Percentiles rank a stretch among this genome's conserved stretches.
These are phyloP conservation scores for Rhytidhysteron rufulum DNA, from an alignment of 2,329 filamentous ascomycete species.

Conservation along the genomic window DNA sequence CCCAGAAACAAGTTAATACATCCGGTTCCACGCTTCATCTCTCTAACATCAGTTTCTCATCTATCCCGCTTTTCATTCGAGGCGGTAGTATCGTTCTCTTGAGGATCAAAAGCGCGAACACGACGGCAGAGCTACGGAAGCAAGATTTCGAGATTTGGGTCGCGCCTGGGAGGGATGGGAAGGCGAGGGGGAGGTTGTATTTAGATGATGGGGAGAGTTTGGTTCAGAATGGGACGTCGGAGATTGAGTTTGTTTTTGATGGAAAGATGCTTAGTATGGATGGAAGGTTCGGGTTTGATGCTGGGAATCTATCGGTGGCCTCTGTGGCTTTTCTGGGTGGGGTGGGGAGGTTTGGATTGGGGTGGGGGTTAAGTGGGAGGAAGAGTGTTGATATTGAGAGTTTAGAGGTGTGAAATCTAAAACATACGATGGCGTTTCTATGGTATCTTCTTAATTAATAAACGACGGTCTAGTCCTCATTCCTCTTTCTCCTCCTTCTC, in stretches of 20 bases:
- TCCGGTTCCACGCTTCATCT: constrained; percentile 44
- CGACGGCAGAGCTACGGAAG: constrained; percentile 58
- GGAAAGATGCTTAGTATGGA: constrained; percentile 48
- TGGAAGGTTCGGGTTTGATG: constrained; percentile 53
- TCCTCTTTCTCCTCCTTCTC: too few relatives aligned
- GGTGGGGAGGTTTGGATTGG: too few relatives aligned
- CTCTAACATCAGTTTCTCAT: constrained; percentile 43
- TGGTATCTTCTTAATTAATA: too few relatives aligned
- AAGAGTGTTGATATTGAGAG: too few relatives aligned
- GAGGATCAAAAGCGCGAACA: constrained; percentile 55
- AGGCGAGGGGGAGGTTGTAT: constrained; percentile 65
- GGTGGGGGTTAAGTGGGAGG: too few relatives aligned
- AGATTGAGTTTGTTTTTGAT: constrained; percentile 59
- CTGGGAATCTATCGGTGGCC: too few relatives aligned
- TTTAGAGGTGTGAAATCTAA: too few relatives aligned
- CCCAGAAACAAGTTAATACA: constrained; percentile 42
- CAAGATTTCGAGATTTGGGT: constrained; percentile 70
- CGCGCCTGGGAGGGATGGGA: constrained; percentile 59
- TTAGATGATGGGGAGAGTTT: constrained; percentile 73
- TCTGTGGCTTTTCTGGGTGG: too few relatives aligned
- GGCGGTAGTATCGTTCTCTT: constrained; percentile 62
- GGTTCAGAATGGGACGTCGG: constrained; percentile 53
- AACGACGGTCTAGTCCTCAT: too few relatives aligned
- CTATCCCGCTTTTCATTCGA: constrained; percentile 62
- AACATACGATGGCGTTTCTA: too few relatives aligned